Percentiles rank a stretch among this genome's conserved stretches.
phyloP scores from a whole-genome alignment of 768 basidiomycete species.

The Pleurotus cornucopiae region DNA sequence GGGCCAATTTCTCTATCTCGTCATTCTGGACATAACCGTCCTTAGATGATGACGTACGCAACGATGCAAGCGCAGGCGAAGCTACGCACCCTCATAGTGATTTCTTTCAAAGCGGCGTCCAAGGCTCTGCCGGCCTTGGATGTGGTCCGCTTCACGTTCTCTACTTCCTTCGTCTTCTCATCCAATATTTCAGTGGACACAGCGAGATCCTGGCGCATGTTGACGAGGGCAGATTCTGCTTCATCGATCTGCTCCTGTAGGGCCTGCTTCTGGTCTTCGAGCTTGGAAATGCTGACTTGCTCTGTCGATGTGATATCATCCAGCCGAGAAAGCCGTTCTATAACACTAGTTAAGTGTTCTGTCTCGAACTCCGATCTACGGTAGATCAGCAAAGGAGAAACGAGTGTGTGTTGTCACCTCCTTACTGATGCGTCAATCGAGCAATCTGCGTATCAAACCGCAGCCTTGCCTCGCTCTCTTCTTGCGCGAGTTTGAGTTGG shows the following conservation, averaged over 20 bases:
- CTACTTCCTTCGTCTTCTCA: slow-evolving; percentile 69
- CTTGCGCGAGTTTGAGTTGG: slow-evolving; percentile 83
- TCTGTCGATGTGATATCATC: slow-evolving; percentile 50
- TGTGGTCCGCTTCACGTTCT: slow-evolving; percentile 70
- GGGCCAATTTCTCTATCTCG: slow-evolving; percentile 58
- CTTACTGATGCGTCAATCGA: slow-evolving; percentile 78
- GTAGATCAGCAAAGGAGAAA: background rate
- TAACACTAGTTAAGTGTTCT: slow-evolving; percentile 63
- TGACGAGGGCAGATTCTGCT: slow-evolving; percentile 50
- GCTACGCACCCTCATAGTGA: slow-evolving; percentile 62
- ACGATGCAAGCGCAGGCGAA: background rate
- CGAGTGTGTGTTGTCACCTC: slow-evolving; percentile 18
- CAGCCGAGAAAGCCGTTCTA: slow-evolving; percentile 58
- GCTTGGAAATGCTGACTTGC: slow-evolving; percentile 43
- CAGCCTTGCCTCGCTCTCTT: slow-evolving; percentile 80
- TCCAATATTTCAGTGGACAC: slow-evolving; percentile 61
- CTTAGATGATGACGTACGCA: background rate
- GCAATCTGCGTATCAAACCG: slow-evolving; percentile 85
- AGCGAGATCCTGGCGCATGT: slow-evolving; percentile 58
- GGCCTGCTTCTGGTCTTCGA: slow-evolving; percentile 49
- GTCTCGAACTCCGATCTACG: slow-evolving; percentile 78
- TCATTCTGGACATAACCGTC: slow-evolving; percentile 25
- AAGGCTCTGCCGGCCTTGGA: slow-evolving; percentile 68
- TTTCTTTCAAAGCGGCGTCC: slow-evolving; percentile 89
- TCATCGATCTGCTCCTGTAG: slow-evolving; percentile 58